A percentile compares a stretch with the other conserved stretches of the same genome.
Conservation (phyloP, 441 rosid species). For the Manihot esculenta region DNA sequence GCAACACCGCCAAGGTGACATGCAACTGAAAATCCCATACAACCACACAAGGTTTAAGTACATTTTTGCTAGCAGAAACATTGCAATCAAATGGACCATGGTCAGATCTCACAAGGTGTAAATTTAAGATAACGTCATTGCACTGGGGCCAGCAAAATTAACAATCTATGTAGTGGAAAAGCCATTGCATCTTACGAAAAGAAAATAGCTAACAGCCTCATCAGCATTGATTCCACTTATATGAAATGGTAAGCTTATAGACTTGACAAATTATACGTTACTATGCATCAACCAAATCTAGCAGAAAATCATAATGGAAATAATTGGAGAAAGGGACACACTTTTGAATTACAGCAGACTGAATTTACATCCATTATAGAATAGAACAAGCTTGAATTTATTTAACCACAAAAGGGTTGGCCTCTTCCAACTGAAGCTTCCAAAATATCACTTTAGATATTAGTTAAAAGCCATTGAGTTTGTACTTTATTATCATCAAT, state of each 20-base stretch:
- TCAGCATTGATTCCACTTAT: background rate
- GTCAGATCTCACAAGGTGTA: background rate
- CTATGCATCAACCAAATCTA: background rate
- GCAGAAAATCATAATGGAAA: background rate
- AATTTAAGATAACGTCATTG: background rate
- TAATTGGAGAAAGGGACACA: background rate
- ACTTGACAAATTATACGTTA: background rate
- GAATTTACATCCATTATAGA: conserved; percentile 16
- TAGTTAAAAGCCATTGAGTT: background rate
- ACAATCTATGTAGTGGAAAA: background rate
- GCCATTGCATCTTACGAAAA: background rate
- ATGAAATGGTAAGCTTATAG: background rate
- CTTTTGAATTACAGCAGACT: background rate
- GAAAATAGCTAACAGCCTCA: background rate
- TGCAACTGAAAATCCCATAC: background rate
- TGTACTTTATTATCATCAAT: background rate
- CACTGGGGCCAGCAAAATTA: conserved; percentile 5
- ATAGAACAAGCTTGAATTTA: conserved; percentile 1
- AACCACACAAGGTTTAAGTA: background rate
- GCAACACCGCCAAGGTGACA: background rate
- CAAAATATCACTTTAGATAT: background rate
- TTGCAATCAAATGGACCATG: background rate
- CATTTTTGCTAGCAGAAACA: conserved; percentile 11
- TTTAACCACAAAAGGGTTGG: conserved; percentile 7
- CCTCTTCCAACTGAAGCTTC: conserved; percentile 4